Conservation (phyloP, 305 asterid species). For the Fraxinus xanthoxyloides region DNA sequence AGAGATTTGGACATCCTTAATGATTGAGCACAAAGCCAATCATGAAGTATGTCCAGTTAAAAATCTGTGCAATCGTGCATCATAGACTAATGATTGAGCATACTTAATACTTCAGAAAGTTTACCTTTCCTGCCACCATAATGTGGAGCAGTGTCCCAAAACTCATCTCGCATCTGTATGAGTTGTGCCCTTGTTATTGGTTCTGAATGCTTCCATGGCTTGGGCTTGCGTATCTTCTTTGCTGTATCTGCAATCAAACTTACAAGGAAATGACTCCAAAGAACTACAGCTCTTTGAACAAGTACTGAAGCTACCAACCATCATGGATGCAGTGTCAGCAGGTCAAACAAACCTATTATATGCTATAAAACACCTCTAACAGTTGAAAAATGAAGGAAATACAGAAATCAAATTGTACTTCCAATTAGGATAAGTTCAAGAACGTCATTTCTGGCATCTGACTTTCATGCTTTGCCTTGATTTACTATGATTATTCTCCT, state of each 20-base stretch:
- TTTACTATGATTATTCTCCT: not conserved
- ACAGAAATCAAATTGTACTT: not conserved
- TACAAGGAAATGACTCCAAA: not conserved
- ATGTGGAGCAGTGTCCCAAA: slow-evolving; percentile 99
- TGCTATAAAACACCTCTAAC: not conserved
- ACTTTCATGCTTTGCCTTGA: not conserved
- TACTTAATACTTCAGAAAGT: not conserved
- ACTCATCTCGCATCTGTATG: slow-evolving; percentile 73
- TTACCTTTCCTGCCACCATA: slow-evolving; percentile 92
- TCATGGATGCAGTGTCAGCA: not conserved
- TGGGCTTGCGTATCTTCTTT: slow-evolving; percentile 79
- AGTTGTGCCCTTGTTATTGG: slow-evolving; percentile 79
- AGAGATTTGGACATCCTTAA: not conserved
- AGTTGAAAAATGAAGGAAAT: not conserved
- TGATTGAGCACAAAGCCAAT: not conserved
- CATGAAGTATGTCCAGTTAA: not conserved
- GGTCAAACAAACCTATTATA: not conserved
- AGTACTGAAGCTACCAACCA: not conserved
- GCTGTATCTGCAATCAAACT: slow-evolving; percentile 41
- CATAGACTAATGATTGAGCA: not conserved
- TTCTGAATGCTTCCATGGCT: slow-evolving; percentile 93
- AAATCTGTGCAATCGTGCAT: not conserved
- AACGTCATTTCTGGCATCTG: not conserved
- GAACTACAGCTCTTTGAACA: not conserved
- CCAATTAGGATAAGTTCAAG: not conserved